These are phyloP conservation scores for Calocybe gangraenosa DNA, from an alignment of 768 basidiomycete genomes.

Conservation along the genomic window DNA sequence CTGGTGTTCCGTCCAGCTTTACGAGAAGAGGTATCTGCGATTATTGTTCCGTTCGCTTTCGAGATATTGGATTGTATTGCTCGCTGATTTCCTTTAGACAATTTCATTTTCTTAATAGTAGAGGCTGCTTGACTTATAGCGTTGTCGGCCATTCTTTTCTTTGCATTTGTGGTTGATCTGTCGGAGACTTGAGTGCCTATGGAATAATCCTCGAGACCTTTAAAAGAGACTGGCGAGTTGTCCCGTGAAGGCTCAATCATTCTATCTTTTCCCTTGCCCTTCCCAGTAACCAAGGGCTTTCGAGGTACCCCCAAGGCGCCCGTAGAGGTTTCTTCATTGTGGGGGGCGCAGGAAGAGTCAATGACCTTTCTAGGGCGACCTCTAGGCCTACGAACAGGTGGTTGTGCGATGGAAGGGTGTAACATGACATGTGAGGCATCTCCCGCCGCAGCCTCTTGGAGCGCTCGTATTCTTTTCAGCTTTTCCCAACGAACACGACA, in stretches of 20 bases:
- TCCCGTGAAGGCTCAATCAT: slow-evolving; percentile 5
- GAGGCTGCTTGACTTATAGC: slow-evolving; percentile 1
- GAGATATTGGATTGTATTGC: background rate
- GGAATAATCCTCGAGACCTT: too few relatives aligned
- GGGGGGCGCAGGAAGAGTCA: background rate
- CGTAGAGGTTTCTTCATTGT: slow-evolving; percentile 4
- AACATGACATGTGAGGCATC: slow-evolving; percentile 5
- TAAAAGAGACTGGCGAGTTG: background rate
- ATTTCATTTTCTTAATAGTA: slow-evolving; percentile 12
- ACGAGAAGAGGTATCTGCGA: background rate
- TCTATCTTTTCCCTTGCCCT: slow-evolving; percentile 20
- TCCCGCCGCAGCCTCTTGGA: slow-evolving; percentile 5
- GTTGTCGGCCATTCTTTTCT: slow-evolving; percentile 1
- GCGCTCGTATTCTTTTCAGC: slow-evolving; percentile 23
- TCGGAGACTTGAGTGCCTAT: too few relatives aligned
- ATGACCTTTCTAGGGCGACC: slow-evolving; percentile 1
- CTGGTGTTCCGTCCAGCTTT: background rate
- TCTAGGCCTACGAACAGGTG: background rate
- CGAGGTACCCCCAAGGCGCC: slow-evolving; percentile 5
- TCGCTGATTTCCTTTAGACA: background rate
- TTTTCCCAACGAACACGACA: slow-evolving; percentile 47
- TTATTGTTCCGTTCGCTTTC: background rate
- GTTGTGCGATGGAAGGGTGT: background rate
- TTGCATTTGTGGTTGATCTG: background rate
- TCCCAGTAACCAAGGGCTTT: slow-evolving; percentile 18